Conservation (phyloP, 768 basidiomycete species). For the Glaciozyma martinii region DNA sequence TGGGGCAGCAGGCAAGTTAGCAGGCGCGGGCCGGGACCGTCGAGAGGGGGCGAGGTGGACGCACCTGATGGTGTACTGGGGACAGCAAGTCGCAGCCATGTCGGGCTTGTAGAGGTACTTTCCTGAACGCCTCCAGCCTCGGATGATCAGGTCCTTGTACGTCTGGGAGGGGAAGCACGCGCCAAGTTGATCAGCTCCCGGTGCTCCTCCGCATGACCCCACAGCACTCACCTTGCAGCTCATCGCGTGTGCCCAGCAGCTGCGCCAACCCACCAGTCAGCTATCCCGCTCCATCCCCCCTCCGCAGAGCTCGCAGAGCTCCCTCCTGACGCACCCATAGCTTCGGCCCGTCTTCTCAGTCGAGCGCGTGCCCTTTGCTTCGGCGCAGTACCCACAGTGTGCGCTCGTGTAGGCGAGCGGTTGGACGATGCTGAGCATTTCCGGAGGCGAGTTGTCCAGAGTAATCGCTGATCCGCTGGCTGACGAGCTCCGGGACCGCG, state of each 20-base stretch:
- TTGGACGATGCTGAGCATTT: slow-evolving; percentile 19
- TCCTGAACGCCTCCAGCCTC: slow-evolving; percentile 42
- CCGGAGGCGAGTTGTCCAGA: background rate
- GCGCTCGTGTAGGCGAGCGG: slow-evolving; percentile 9
- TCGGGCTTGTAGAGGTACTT: slow-evolving; percentile 80
- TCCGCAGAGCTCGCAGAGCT: too few relatives aligned
- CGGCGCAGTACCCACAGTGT: slow-evolving; percentile 26
- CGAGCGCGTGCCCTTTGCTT: slow-evolving; percentile 9
- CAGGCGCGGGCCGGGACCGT: background rate
- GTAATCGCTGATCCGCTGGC: background rate
- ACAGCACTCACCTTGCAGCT: background rate
- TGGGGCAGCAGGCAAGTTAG: slow-evolving; percentile 34
- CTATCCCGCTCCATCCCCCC: background rate
- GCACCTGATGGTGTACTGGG: slow-evolving; percentile 87
- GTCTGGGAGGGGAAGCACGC: slow-evolving; percentile 23
- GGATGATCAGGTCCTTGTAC: slow-evolving; percentile 41
- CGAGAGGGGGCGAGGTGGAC: slow-evolving; percentile 20
- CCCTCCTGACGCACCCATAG: slow-evolving; percentile 18
- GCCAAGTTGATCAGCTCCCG: background rate
- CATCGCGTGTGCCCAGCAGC: slow-evolving; percentile 25
- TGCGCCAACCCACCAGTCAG: background rate
- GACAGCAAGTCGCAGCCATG: slow-evolving; percentile 72
- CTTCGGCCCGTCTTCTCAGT: slow-evolving; percentile 8
- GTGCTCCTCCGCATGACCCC: background rate
- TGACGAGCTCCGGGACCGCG: too few relatives aligned